These are phyloP conservation scores for Monilinia aucupariae DNA, from an alignment of 2,329 filamentous ascomycete species.

Conservation along the genomic window DNA sequence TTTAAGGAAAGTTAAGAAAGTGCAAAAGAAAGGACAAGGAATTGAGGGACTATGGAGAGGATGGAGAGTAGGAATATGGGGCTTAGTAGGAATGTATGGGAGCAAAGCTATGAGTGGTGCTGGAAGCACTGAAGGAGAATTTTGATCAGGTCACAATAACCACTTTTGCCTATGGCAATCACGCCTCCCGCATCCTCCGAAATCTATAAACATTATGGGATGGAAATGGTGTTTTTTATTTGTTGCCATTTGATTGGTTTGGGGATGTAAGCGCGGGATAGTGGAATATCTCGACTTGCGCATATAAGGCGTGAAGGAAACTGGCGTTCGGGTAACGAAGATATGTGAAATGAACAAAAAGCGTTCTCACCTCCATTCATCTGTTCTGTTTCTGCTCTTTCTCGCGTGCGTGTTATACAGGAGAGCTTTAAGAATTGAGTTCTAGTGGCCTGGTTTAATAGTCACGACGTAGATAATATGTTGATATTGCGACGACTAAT, in stretches of 20 bases:
- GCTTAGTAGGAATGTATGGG: conserved; percentile 51
- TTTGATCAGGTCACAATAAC: conserved; percentile 19
- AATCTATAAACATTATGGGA: background rate
- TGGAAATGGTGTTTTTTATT: conserved; percentile 2
- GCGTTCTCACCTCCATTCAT: background rate
- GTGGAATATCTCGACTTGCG: background rate
- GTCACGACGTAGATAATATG: background rate
- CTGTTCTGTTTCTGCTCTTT: background rate
- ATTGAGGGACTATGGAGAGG: conserved; percentile 51
- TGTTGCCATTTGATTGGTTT: background rate
- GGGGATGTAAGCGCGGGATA: background rate
- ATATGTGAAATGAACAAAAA: conserved; percentile 12
- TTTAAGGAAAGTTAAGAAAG: conserved; percentile 21
- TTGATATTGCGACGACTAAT: background rate
- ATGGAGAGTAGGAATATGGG: conserved; percentile 54
- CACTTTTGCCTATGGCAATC: conserved; percentile 2
- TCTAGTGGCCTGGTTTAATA: too few species aligned
- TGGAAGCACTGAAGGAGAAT: conserved; percentile 32
- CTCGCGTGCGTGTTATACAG: background rate
- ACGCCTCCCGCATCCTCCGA: background rate
- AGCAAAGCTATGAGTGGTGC: conserved; percentile 31
- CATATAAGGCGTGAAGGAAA: conserved; percentile 5
- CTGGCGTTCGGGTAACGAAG: conserved; percentile 10
- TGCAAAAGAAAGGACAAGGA: conserved; percentile 44
- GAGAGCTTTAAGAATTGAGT: background rate